A percentile compares a stretch with the other conserved stretches of the same genome.
phyloP scores from a whole-genome alignment of 2,329 filamentous ascomycete genomes.

The Paecilomyces niveus region DNA sequence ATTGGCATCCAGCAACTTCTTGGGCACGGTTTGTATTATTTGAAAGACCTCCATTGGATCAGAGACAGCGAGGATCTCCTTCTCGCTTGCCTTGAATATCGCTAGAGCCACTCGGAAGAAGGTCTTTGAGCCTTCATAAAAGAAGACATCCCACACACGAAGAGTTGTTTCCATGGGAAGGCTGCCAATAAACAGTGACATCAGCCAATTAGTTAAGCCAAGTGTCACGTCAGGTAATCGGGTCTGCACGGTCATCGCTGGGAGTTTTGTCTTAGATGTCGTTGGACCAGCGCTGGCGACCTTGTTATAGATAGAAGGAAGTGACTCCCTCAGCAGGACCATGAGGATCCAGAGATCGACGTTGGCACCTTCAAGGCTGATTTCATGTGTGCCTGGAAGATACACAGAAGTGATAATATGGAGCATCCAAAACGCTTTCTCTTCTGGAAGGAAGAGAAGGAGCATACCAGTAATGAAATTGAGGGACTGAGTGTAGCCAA shows the following conservation, averaged over 20 bases:
- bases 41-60: slow-evolving; percentile 97
- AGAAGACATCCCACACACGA: slow-evolving; percentile 91
- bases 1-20: slow-evolving; percentile 75
- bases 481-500: slow-evolving; percentile 92
- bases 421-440: slow-evolving; percentile 86
- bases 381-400: slow-evolving; percentile 84
- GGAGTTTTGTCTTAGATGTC: slow-evolving; percentile 32
- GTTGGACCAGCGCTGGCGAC: slow-evolving; percentile 63
- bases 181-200: slow-evolving; percentile 92
- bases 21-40: slow-evolving; percentile 79
- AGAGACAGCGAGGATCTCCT: slow-evolving; percentile 67
- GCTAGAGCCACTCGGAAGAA: slow-evolving; percentile 86
- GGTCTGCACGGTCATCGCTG: slow-evolving; percentile 33
- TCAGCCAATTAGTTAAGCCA: slow-evolving; percentile 94
- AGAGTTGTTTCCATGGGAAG: slow-evolving; percentile 86
- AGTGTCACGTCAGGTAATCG: slow-evolving; percentile 83
- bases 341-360: slow-evolving; percentile 92
- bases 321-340: slow-evolving; percentile 72
- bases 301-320: slow-evolving; percentile 80
- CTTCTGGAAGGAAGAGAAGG: slow-evolving; percentile 83
- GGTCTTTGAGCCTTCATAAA: slow-evolving; percentile 91
- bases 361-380: slow-evolving; percentile 83
- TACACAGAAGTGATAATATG: slow-evolving; percentile 86
- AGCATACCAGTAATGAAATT: slow-evolving; percentile 91
- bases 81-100: slow-evolving; percentile 83